A percentile compares a stretch with the other conserved stretches of the same genome.
phyloP scores from a whole-genome alignment of 176 grass and related monocot genomes.

The Phoenix roebelenii region DNA sequence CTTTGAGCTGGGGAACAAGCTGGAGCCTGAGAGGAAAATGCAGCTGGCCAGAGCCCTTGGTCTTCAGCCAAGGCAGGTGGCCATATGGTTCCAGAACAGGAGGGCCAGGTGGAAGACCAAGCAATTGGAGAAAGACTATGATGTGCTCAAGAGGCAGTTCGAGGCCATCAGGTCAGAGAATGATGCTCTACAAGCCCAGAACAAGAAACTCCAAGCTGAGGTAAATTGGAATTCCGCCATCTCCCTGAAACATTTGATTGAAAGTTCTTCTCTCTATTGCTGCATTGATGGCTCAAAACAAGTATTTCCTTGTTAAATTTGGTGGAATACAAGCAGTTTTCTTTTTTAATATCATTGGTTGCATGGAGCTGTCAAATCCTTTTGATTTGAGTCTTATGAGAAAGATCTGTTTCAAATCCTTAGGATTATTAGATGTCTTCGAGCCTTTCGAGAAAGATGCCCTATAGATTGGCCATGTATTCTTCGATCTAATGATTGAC shows the following conservation, averaged over 20 bases:
- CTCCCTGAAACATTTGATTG: neutral
- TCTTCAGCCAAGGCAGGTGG: slow-evolving; percentile 77
- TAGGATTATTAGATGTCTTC: too few relatives aligned
- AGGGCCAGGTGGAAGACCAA: slow-evolving; percentile 90
- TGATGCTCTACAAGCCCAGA: slow-evolving; percentile 63
- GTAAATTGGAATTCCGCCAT: slow-evolving; percentile 7
- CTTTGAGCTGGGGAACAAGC: slow-evolving; percentile 88
- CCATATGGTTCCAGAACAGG: slow-evolving; percentile 94
- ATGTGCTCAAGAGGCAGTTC: slow-evolving; percentile 63
- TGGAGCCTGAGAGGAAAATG: slow-evolving; percentile 79
- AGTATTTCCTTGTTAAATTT: neutral
- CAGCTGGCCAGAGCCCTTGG: slow-evolving; percentile 66
- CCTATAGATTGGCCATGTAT: neutral
- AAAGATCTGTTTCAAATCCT: too few relatives aligned
- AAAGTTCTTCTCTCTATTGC: neutral
- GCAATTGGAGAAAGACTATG: slow-evolving; percentile 90
- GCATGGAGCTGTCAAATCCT: neutral
- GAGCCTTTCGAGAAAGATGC: neutral
- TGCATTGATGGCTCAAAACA: neutral
- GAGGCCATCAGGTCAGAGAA: slow-evolving; percentile 75
- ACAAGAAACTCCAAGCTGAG: slow-evolving; percentile 89
- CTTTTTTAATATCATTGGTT: neutral
- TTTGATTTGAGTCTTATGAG: too few relatives aligned
- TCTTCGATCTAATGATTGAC: neutral
- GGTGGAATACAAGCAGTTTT: neutral